phyloP scores from a whole-genome alignment of 805 yeast genomes.

The Wickerhamiella brachini region DNA sequence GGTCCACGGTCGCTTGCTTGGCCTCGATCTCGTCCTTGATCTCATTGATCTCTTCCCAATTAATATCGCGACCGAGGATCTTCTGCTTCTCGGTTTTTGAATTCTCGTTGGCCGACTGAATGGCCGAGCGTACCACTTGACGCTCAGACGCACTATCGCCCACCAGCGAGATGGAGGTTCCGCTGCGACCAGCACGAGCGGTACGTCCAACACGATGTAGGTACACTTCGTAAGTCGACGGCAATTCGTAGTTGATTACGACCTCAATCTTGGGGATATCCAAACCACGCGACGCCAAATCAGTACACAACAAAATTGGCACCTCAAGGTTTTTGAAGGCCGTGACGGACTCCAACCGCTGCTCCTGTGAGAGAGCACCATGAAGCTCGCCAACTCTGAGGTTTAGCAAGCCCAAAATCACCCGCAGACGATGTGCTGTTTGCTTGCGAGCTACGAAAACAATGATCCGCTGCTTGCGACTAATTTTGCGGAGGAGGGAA shows the following conservation, averaged over 20 bases:
- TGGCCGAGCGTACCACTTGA: conserved; percentile 78
- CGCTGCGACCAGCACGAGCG: conserved; percentile 97
- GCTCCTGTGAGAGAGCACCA: conserved; percentile 78
- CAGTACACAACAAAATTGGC: conserved; percentile 88
- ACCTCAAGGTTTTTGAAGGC: conserved; percentile 72
- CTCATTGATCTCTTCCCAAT: conserved; percentile 73
- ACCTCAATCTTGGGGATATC: conserved; percentile 97
- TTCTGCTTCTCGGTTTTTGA: conserved; percentile 36
- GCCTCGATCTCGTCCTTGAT: conserved; percentile 46
- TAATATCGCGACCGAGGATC: conserved; percentile 72
- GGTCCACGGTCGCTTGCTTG: conserved; percentile 50
- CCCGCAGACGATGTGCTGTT: conserved; percentile 73
- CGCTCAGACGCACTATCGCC: conserved; percentile 86
- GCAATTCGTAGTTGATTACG: conserved; percentile 93
- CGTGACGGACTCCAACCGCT: conserved; percentile 72
- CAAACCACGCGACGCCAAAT: conserved; percentile 96
- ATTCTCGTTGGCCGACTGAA: conserved; percentile 43
- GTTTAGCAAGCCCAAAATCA: conserved; percentile 70
- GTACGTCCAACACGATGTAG: conserved; percentile 98
- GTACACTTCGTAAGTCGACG: conserved; percentile 79
- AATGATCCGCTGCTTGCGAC: conserved; percentile 61
- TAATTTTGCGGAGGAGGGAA: conserved; percentile 53
- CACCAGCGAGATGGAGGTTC: conserved; percentile 83
- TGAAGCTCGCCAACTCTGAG: conserved; percentile 64
- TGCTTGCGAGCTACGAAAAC: conserved; percentile 89